phyloP scores from a whole-genome alignment of 805 yeast genomes.

The Candida krabiensis region DNA sequence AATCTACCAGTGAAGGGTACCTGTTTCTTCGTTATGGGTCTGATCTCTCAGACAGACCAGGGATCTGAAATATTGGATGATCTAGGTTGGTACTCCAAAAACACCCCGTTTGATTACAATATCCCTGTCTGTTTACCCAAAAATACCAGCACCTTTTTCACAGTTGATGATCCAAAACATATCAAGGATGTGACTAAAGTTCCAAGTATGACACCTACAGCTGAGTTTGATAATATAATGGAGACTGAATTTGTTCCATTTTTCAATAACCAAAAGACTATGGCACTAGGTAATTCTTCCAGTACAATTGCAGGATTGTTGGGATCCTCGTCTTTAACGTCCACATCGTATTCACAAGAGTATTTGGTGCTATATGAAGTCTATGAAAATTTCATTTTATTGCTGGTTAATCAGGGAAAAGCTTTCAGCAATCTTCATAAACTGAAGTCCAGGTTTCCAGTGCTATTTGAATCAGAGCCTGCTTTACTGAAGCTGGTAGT shows the following conservation, averaged over 20 bases:
- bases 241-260: slow-evolving; percentile 31
- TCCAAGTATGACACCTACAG: slow-evolving; percentile 11
- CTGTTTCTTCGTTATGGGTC: slow-evolving; percentile 75
- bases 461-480: slow-evolving; percentile 51
- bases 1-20: slow-evolving; percentile 70
- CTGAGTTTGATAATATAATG: slow-evolving; percentile 22
- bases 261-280: slow-evolving; percentile 9
- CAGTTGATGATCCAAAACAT: slow-evolving; percentile 7
- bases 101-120: slow-evolving; percentile 43
- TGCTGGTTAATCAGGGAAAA: slow-evolving; percentile 29
- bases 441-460: slow-evolving; percentile 50
- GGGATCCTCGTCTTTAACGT: slow-evolving; percentile 15
- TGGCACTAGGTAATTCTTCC: slow-evolving; percentile 6
- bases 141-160: slow-evolving; percentile 19
- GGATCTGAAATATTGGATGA: slow-evolving; percentile 88
- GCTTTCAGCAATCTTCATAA: slow-evolving; percentile 42
- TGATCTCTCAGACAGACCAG: slow-evolving; percentile 67
- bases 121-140: slow-evolving; percentile 30
- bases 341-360: slow-evolving; percentile 20
- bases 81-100: slow-evolving; percentile 64
- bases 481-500: slow-evolving; percentile 53
- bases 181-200: slow-evolving; percentile 7
- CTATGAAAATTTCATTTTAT: slow-evolving; percentile 28
- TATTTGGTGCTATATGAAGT: slow-evolving; percentile 25
- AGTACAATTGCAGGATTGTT: slow-evolving; percentile 14